A percentile compares a stretch with the other conserved stretches of the same genome.
phyloP scores from a whole-genome alignment of 148 eudicot species.

The Spergularia bocconei region DNA sequence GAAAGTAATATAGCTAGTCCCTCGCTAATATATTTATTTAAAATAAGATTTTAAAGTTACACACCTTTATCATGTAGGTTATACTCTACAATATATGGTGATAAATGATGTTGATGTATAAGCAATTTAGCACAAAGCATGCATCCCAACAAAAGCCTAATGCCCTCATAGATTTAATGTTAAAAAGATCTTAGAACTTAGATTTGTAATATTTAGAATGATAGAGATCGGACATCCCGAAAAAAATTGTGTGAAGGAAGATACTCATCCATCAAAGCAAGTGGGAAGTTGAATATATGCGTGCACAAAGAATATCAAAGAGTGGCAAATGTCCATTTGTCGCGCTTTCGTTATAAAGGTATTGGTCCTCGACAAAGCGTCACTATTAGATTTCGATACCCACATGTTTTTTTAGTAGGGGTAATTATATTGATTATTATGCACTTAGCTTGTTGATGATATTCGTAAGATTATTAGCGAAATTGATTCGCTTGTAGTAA shows the following conservation, averaged over 20 bases:
- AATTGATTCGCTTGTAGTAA: too few species aligned
- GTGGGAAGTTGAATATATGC: conserved; percentile 36
- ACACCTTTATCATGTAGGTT: too few species aligned
- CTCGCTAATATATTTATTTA: too few species aligned
- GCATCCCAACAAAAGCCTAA: background rate
- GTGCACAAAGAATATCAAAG: conserved; percentile 20
- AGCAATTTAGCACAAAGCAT: background rate
- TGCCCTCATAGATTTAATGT: background rate
- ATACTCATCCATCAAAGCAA: conserved; percentile 7
- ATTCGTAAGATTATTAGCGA: too few species aligned
- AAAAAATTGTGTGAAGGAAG: background rate
- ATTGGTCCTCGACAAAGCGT: conserved; percentile 21
- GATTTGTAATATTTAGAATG: conserved; percentile 8
- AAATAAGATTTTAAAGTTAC: too few species aligned
- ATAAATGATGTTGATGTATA: background rate
- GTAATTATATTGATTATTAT: too few species aligned
- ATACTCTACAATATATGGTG: too few species aligned
- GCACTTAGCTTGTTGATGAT: too few species aligned
- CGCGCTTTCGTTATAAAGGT: conserved; percentile 28
- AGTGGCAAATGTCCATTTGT: conserved; percentile 23
- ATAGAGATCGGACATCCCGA: conserved; percentile 3
- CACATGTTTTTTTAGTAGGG: too few species aligned
- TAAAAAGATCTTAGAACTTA: conserved; percentile 4
- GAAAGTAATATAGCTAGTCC: too few species aligned
- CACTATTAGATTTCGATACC: conserved; percentile 10